These are phyloP conservation scores for Pestalotiopsis sp. DNA, from an alignment of 2,329 filamentous ascomycete genomes.

Conservation along the genomic window DNA sequence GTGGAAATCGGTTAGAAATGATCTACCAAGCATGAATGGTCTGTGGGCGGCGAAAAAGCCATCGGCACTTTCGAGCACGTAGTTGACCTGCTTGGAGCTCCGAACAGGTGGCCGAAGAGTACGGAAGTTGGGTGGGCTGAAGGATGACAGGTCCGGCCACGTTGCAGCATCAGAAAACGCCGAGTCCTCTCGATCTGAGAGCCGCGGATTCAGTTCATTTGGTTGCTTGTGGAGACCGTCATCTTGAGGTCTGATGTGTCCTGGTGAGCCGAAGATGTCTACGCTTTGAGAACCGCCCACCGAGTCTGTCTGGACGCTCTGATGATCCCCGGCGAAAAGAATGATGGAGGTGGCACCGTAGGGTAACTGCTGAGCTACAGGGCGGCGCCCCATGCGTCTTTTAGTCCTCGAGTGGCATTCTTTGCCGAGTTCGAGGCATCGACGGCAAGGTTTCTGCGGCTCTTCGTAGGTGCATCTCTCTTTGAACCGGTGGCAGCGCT, in stretches of 20 bases:
- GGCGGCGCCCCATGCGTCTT: conserved; percentile 13
- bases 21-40: conserved; percentile 14
- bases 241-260: neutral
- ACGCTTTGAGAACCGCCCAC: neutral
- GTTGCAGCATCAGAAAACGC: neutral
- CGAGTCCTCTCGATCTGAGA: neutral
- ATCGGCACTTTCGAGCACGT: conserved; percentile 11
- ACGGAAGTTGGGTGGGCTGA: conserved; percentile 2
- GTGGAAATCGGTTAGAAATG: conserved; percentile 12
- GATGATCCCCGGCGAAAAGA: neutral
- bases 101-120: conserved; percentile 1
- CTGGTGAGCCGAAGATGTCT: neutral
- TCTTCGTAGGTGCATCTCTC: conserved; percentile 10
- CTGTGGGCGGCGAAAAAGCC: conserved; percentile 15
- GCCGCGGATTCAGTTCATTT: neutral
- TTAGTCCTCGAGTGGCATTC: neutral
- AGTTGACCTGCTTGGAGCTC: conserved; percentile 1
- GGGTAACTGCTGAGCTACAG: conserved; percentile 4
- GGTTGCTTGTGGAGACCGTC: neutral
- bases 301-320: neutral
- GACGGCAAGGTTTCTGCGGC: neutral
- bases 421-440: conserved; percentile 6
- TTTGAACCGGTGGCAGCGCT: conserved; percentile 14
- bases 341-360: conserved; percentile 8
- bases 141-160: neutral